Base-by-base conservation (phyloP, 106 monocot genomes). In the Apostasia ramifera region DNA sequence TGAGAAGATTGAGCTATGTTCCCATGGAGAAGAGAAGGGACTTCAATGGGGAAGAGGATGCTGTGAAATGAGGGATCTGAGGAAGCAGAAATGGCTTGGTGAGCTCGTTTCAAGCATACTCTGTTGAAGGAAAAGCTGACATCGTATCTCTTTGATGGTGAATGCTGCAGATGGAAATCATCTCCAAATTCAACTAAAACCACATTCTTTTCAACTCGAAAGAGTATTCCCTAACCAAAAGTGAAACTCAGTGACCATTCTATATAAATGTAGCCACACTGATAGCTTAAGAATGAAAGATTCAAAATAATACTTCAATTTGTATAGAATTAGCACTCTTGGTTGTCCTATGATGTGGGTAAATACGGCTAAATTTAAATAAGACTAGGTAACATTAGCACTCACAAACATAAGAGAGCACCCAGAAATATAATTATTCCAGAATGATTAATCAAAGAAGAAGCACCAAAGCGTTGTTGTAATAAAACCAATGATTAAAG, bases 101-200 rank as follows among this genome's bases (percentile, higher is more conserved):
- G 82, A 37, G 70, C 47, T 66, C 82, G 61, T 54, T 78, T 82
- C 57, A 82, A 59, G 47, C 82, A 78, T 42, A 78, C 78, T 47
- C 78, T 70, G 74, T 83, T 83, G 51, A 83, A 83, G 63, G 82
- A 83, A 74, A 83, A 83, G 78, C 66, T 83, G 6, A 74, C 78
- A 56, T 83, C 61, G 47, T 83, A 79, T 47, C 40, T 83, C 44
- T 74, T 79, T 5, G 61, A 49, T 55, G 70, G 40, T 42, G 58
- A 57, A 46, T 83, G 78, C 59, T 83, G 82, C 45, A 15, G n/a
- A 38, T 79, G 64, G 70, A 83, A 83, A 59, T 79, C 74, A 2
- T 74, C 74, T 40, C 40, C 44, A 38, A 83, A 83, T 62, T 83
- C 82, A 11, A 53, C 73, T 12, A 81, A 37, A 4, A 74, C 46